Base-by-base conservation (phyloP, 164 flowering plant species). In the Vitis cinerea region DNA sequence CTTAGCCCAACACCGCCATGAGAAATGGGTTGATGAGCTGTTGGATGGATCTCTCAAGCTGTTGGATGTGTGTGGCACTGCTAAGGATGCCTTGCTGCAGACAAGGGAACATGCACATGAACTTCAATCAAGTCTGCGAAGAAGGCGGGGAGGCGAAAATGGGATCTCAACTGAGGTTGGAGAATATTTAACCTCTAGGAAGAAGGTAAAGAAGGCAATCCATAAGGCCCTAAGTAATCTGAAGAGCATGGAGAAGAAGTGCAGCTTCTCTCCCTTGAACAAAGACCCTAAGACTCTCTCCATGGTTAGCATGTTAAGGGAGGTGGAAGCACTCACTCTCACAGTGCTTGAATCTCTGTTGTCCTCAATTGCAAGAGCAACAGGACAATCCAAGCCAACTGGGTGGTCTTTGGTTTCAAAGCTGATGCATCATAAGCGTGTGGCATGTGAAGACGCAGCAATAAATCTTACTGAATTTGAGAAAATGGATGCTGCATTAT, bases 1-100 rank as follows among this genome's bases (percentile, higher is more conserved):
- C 13, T 44, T 77, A 8, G 14, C 58, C 23, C 68, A 68, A 50
- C 55, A 47, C 6, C 15, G 16, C 12, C 14, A 71, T 44, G 53
- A 63, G 51, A 66, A 73, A 64, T 72, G 74, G 63, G 72, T 70
- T 13, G 80, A 73, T 16, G 81, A 78, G 49, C 61, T 61, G 10
- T 19, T 80, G 48, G 83, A 80, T 44, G 85, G 77, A 52, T 80
- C 80, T n/a, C 72, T 83, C 2, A 74, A 74, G 57, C 71, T 80
- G 61, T 59, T 80, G 66, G 85, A 85, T 54, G 16, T 74, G 0
- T 82, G 81, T 49, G 69, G 71, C 27, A 52, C 55, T 9, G 59
- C 75, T 8, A 81, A 74, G 61, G 84, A 84, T 58, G 17, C 60
- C 48, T 23, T 77, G 62, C 8, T 53, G 54, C 72, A 72, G 27